Evolutionary conservation across 257 asterid genomes (phyloP).

Genomic region (Striga asiatica): DNA sequence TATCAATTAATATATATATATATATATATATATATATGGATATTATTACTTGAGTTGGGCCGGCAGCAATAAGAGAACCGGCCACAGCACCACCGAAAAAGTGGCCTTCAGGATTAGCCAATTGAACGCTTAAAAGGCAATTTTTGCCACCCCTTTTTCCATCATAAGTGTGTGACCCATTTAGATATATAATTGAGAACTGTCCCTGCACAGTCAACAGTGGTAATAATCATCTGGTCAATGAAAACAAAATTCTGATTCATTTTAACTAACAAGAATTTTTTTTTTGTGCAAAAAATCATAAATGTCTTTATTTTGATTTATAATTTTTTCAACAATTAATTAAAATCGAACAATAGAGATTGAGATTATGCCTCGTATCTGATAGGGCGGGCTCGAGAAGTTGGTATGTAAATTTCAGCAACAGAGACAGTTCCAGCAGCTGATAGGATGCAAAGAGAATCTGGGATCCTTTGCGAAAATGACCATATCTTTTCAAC

Average conservation of each 20-base stretch:
- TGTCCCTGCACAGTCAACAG: slow-evolving; percentile 18
- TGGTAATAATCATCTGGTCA: too few relatives aligned
- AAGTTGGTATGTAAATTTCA: slow-evolving; percentile 15
- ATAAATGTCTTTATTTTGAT: too few relatives aligned
- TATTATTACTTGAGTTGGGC: slow-evolving; percentile 23
- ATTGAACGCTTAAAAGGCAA: slow-evolving; percentile 21
- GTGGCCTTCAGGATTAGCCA: slow-evolving; percentile 16
- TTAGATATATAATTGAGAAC: slow-evolving; percentile 16
- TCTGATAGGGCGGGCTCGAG: slow-evolving; percentile 13
- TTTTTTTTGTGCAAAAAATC: too few relatives aligned
- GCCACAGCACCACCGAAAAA: slow-evolving; percentile 30
- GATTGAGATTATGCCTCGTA: slow-evolving; percentile 21
- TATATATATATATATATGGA: not conserved
- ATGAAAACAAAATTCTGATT: not conserved
- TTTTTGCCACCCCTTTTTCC: slow-evolving; percentile 14
- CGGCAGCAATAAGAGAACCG: slow-evolving; percentile 19
- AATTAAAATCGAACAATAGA: not conserved
- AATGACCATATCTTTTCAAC: slow-evolving; percentile 23
- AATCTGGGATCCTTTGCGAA: slow-evolving; percentile 23
- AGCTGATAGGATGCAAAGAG: slow-evolving; percentile 31
- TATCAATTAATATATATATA: not conserved
- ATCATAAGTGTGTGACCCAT: slow-evolving; percentile 26
- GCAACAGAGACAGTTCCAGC: slow-evolving; percentile 28
- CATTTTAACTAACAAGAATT: too few relatives aligned
- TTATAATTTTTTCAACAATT: not conserved